Conservation (phyloP, 345 rosid genomes). For the Combretum micranthum region DNA sequence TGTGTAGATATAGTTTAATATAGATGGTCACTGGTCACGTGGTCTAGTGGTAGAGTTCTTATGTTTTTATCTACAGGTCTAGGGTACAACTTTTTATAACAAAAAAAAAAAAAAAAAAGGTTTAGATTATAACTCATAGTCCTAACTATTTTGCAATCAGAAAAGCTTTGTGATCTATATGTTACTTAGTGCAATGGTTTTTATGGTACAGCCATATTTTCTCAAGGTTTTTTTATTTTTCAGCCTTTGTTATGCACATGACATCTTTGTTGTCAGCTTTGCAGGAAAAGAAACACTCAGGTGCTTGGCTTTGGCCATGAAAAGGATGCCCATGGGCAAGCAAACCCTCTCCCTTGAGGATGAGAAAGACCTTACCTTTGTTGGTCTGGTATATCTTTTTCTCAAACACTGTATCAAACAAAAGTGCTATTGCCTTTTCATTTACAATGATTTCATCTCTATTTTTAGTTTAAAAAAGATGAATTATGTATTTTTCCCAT, state of each 20-base stretch:
- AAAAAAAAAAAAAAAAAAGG: no score
- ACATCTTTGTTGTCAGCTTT: constrained; percentile 51
- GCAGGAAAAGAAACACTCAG: constrained; percentile 93
- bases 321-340: constrained; percentile 67
- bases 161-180: no score
- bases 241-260: constrained; percentile 9
- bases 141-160: no score
- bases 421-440: not conserved
- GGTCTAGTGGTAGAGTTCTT: no score
- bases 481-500: not conserved
- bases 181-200: not conserved
- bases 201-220: not conserved
- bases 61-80: no score
- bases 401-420: constrained; percentile 18
- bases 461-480: no score
- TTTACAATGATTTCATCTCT: not conserved
- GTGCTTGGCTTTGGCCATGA: constrained; percentile 87
- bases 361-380: constrained; percentile 93
- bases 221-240: not conserved
- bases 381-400: constrained; percentile 96
- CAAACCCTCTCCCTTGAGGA: constrained; percentile 64
- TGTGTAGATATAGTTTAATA: no score
- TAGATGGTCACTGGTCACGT: no score
- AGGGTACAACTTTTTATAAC: no score
- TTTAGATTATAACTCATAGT: no score